Conservation (phyloP, 768 basidiomycete species). For the Termitomyces eurrhizus region DNA sequence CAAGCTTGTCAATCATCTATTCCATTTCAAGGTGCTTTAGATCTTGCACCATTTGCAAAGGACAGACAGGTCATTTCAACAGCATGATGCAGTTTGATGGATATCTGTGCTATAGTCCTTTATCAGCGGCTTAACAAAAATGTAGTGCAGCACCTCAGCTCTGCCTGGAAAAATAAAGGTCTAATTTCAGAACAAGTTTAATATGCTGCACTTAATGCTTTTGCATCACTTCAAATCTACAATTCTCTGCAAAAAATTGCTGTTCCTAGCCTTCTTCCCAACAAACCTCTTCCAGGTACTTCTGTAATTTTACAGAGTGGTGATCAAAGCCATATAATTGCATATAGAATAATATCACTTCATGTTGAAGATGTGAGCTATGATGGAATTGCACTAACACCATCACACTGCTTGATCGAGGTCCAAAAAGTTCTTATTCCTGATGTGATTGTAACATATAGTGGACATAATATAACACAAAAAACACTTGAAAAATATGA, state of each 20-base stretch:
- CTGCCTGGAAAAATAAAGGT: constrained; percentile 15
- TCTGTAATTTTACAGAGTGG: not conserved
- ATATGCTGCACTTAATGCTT: constrained; percentile 20
- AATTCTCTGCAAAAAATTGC: constrained; percentile 8
- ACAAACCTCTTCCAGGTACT: not conserved
- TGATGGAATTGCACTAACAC: not conserved
- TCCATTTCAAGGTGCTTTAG: constrained; percentile 23
- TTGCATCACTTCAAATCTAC: constrained; percentile 15
- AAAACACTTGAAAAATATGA: not conserved
- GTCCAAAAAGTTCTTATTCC: constrained; percentile 4
- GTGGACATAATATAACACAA: not conserved
- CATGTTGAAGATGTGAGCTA: not conserved
- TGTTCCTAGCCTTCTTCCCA: not conserved
- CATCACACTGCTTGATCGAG: not conserved
- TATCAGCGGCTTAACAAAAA: constrained; percentile 19
- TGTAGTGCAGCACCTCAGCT: constrained; percentile 14
- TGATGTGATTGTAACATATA: not conserved
- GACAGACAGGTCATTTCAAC: constrained; percentile 14
- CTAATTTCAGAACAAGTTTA: constrained; percentile 14
- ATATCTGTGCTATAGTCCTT: constrained; percentile 26
- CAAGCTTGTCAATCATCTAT: not conserved
- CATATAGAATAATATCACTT: not conserved
- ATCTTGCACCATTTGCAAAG: constrained; percentile 27
- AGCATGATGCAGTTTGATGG: constrained; percentile 22
- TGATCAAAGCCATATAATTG: not conserved